Conservation (phyloP, 2,329 filamentous ascomycete genomes). For the Fusarium sp. region DNA sequence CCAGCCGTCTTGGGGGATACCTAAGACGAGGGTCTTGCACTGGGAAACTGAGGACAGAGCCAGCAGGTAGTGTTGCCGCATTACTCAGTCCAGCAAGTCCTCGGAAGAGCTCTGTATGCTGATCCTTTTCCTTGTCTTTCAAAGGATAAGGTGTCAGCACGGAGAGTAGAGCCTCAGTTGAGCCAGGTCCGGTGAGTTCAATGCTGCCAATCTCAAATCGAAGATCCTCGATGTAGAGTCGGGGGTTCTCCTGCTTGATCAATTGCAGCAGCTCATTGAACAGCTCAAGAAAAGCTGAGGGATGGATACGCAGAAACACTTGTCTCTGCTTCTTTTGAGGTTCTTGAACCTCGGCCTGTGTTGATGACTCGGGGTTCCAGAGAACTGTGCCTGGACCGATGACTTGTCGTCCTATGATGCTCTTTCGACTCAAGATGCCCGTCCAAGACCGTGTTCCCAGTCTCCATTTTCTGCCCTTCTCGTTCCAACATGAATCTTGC, state of each 20-base stretch:
- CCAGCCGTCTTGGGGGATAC: constrained; percentile 71
- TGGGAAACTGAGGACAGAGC: constrained; percentile 74
- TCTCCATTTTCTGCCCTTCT: constrained; percentile 75
- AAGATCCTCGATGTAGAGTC: constrained; percentile 70
- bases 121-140: constrained; percentile 40
- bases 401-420: constrained; percentile 58
- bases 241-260: constrained; percentile 66
- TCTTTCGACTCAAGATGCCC: constrained; percentile 61
- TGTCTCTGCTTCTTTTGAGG: constrained; percentile 48
- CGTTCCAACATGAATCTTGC: constrained; percentile 67
- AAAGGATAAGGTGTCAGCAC: constrained; percentile 65
- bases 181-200: constrained; percentile 69
- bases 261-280: constrained; percentile 69
- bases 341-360: constrained; percentile 39
- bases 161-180: constrained; percentile 77
- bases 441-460: constrained; percentile 58
- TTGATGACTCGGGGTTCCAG: constrained; percentile 67
- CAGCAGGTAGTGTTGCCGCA: constrained; percentile 71
- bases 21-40: constrained; percentile 80
- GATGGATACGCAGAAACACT: constrained; percentile 79
- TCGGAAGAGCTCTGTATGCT: constrained; percentile 59
- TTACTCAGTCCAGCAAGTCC: constrained; percentile 68
- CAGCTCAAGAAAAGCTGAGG: constrained; percentile 75
- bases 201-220: constrained; percentile 71
- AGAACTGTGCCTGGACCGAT: constrained; percentile 78